Conservation (phyloP, 129 eudicot genomes). For the Saposhnikovia divaricata region DNA sequence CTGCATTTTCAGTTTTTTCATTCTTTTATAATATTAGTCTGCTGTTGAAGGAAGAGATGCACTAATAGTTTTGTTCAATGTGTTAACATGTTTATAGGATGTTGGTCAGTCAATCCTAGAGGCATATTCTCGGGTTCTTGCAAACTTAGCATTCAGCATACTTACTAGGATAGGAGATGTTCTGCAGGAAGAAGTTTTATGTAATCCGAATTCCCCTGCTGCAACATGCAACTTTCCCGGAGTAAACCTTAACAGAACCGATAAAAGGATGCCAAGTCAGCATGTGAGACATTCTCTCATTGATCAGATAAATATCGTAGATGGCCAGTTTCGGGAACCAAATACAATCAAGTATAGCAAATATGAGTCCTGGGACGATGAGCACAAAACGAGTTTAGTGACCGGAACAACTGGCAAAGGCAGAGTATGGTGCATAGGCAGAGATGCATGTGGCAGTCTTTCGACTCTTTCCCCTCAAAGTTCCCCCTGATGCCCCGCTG, state of each 20-base stretch:
- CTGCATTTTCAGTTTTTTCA: neutral
- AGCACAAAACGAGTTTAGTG: slow-evolving; percentile 37
- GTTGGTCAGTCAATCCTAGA: slow-evolving; percentile 74
- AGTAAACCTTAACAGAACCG: slow-evolving; percentile 32
- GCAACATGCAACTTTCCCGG: slow-evolving; percentile 45
- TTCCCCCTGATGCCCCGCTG: slow-evolving; percentile 28
- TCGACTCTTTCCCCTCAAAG: slow-evolving; percentile 26
- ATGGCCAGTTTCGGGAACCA: slow-evolving; percentile 30
- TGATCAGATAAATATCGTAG: slow-evolving; percentile 48
- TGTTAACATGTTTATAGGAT: slow-evolving; percentile 45
- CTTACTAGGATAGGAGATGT: slow-evolving; percentile 74
- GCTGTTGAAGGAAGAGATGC: slow-evolving; percentile 30
- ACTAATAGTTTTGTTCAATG: neutral
- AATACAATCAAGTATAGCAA: slow-evolving; percentile 33
- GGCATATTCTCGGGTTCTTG: slow-evolving; percentile 88
- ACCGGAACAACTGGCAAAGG: slow-evolving; percentile 47
- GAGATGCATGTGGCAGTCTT: slow-evolving; percentile 37
- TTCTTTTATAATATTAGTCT: neutral
- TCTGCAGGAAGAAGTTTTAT: slow-evolving; percentile 52
- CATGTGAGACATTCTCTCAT: slow-evolving; percentile 56
- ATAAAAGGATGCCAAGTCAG: slow-evolving; percentile 24
- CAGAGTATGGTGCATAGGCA: slow-evolving; percentile 69
- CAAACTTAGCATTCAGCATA: slow-evolving; percentile 68
- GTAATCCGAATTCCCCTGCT: slow-evolving; percentile 66
- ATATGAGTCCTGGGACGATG: slow-evolving; percentile 21